These are phyloP conservation scores for Fraxinus latifolia DNA, from an alignment of 305 asterid genomes.

Conservation along the genomic window DNA sequence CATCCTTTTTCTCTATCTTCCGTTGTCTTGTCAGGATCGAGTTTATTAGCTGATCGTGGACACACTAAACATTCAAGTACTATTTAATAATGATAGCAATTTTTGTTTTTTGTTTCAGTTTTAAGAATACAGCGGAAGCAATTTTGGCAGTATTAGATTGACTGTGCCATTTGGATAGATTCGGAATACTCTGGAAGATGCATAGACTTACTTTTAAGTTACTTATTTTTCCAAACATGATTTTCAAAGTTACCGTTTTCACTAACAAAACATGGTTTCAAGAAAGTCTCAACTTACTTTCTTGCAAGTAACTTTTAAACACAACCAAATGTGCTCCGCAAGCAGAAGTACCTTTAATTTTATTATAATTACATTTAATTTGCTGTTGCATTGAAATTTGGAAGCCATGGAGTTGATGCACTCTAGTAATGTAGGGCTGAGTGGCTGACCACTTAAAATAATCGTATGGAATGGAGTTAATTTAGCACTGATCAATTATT, in stretches of 20 bases:
- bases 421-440: background rate
- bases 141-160: background rate
- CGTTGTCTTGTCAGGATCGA: background rate
- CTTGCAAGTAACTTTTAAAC: background rate
- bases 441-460: background rate
- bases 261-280: background rate
- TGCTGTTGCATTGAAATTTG: background rate
- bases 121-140: background rate
- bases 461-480: background rate
- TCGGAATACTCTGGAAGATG: background rate
- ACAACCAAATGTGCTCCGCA: background rate
- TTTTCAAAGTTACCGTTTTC: background rate
- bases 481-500: slow-evolving; percentile 1
- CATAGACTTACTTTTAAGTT: background rate
- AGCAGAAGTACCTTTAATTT: background rate
- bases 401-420: background rate
- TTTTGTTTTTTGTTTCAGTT: background rate
- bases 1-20: background rate
- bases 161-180: background rate
- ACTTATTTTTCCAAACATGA: background rate
- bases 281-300: background rate
- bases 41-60: background rate
- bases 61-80: background rate
- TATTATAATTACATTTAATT: background rate
- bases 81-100: background rate